phyloP scores from a whole-genome alignment of 1,139 yeast genomes.

The Candida sanyaensis region DNA sequence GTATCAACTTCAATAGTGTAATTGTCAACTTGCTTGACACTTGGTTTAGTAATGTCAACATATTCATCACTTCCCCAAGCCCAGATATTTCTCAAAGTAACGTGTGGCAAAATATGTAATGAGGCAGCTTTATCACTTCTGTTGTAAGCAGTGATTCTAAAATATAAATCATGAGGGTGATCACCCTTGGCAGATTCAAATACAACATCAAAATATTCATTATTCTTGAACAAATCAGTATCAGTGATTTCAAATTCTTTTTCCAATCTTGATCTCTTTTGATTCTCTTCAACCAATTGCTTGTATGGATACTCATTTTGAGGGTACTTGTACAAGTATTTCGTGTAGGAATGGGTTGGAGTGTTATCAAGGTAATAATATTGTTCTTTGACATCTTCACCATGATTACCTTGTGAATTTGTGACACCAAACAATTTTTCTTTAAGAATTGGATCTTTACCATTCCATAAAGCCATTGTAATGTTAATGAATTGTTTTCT shows the following conservation, averaged over 20 bases:
- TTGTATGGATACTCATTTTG: slow-evolving; percentile 83
- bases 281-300: slow-evolving; percentile 70
- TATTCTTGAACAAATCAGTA: slow-evolving; percentile 75
- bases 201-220: slow-evolving; percentile 85
- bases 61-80: slow-evolving; percentile 74
- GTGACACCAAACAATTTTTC: slow-evolving; percentile 90
- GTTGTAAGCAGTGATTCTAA: slow-evolving; percentile 88
- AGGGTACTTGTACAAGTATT: slow-evolving; percentile 90
- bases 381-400: slow-evolving; percentile 89
- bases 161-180: slow-evolving; percentile 78
- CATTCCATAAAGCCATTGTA: slow-evolving; percentile 90
- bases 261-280: slow-evolving; percentile 62
- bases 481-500: slow-evolving; percentile 78
- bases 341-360: slow-evolving; percentile 93
- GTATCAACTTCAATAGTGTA: slow-evolving; percentile 62
- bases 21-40: slow-evolving; percentile 44
- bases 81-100: slow-evolving; percentile 91
- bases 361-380: slow-evolving; percentile 88
- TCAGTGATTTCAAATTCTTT: slow-evolving; percentile 73
- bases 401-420: slow-evolving; percentile 93
- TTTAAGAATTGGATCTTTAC: slow-evolving; percentile 80
- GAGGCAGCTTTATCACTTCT: slow-evolving; percentile 86
- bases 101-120: slow-evolving; percentile 82
- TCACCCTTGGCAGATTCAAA: slow-evolving; percentile 91
- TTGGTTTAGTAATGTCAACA: slow-evolving; percentile 49